These are phyloP conservation scores for Cochlearia excelsa DNA, from an alignment of 345 rosid genomes.

Conservation along the genomic window DNA sequence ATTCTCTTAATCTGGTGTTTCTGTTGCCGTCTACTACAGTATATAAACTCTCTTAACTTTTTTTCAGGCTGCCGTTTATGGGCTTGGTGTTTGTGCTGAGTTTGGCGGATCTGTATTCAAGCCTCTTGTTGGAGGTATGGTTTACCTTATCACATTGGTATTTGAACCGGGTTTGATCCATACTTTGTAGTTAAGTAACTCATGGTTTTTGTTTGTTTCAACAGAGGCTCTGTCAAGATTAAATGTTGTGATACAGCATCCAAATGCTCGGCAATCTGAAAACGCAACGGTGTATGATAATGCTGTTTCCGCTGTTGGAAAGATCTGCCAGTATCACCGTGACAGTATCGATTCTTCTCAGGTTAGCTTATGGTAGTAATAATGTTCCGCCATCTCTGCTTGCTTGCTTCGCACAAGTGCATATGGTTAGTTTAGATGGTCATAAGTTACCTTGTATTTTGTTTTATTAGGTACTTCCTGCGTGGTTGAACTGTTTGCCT, in stretches of 20 bases:
- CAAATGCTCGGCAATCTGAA: conserved; percentile 78
- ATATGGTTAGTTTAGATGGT: conserved; percentile 9
- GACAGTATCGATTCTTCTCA: conserved; percentile 84
- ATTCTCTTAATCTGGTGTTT: conserved; percentile 14
- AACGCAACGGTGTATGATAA: conserved; percentile 96
- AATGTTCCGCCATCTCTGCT: not conserved
- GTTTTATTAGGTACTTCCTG: conserved; percentile 70
- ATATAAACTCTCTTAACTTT: conserved; percentile 20
- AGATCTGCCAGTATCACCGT: conserved; percentile 88
- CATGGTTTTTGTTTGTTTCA: conserved; percentile 24
- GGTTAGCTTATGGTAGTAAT: conserved; percentile 41
- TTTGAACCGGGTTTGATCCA: not conserved
- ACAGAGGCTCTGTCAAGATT: conserved; percentile 97
- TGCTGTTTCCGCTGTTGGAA: conserved; percentile 99
- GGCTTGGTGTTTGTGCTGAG: conserved; percentile 99
- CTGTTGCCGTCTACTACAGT: not conserved
- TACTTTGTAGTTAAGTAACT: conserved; percentile 21
- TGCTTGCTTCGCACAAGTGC: not conserved
- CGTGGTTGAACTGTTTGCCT: conserved; percentile 99
- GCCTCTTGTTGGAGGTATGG: conserved; percentile 90
- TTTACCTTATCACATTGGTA: conserved; percentile 11
- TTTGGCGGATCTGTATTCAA: conserved; percentile 85
- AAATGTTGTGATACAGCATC: conserved; percentile 76
- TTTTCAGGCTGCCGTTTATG: conserved; percentile 95
- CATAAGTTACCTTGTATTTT: not conserved